Evolutionary conservation across 352 stramenopile genomes (phyloP).

Genomic region (Globisporangium splendens): DNA sequence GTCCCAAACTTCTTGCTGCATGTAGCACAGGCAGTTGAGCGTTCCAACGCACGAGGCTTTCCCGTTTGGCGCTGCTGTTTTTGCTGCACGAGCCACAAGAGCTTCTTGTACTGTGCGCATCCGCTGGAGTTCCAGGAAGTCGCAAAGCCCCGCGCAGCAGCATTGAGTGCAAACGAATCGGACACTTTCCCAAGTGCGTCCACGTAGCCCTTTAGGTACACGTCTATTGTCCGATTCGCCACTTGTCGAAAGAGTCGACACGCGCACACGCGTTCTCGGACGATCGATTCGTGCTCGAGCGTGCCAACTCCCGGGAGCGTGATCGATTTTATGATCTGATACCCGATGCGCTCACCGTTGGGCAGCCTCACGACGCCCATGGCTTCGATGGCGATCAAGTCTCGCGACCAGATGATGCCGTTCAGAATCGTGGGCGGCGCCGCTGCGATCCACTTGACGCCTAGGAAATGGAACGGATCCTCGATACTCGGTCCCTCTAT

Average conservation of each 20-base stretch:
- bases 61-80: constrained; percentile 1
- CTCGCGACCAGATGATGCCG: constrained; percentile 14
- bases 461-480: constrained; percentile 23
- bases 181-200: constrained; percentile 28
- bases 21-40: neutral
- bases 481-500: constrained; percentile 8
- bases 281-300: constrained; percentile 27
- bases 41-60: too few species aligned
- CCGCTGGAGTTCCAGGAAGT: constrained; percentile 25
- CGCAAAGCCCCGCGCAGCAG: constrained; percentile 10
- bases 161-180: constrained; percentile 28
- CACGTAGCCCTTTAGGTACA: constrained; percentile 43
- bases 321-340: constrained; percentile 41
- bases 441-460: constrained; percentile 23
- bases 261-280: constrained; percentile 43
- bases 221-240: constrained; percentile 29
- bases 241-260: constrained; percentile 38
- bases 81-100: constrained; percentile 3
- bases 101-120: constrained; percentile 35
- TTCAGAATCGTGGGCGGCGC: constrained; percentile 5
- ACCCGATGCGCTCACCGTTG: constrained; percentile 31
- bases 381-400: constrained; percentile 39
- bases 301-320: constrained; percentile 27
- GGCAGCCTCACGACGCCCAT: constrained; percentile 23
- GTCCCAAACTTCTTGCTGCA: constrained; percentile 31